phyloP scores from a whole-genome alignment of 208 protist genomes.

The Giardia muris region DNA sequence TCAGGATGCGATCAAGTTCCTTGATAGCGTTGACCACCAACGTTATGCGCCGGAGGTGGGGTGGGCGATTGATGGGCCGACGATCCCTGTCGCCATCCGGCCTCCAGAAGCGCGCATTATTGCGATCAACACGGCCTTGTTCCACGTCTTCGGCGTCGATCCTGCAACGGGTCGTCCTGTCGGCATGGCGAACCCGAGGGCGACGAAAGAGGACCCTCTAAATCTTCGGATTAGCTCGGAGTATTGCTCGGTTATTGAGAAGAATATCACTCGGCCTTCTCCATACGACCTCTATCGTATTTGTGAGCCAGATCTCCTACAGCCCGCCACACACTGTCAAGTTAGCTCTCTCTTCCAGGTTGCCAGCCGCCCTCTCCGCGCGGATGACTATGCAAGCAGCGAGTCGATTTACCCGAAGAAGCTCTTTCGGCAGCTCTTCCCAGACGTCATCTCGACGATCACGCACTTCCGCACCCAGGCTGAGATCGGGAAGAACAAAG shows the following conservation, averaged over 20 bases:
- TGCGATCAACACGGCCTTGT: neutral
- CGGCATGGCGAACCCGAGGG: neutral
- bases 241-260: neutral
- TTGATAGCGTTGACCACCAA: neutral
- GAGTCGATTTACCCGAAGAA: neutral
- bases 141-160: neutral
- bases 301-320: neutral
- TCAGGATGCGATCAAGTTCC: neutral
- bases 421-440: neutral
- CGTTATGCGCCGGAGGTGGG: neutral
- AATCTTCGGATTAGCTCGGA: neutral
- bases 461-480: neutral
- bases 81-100: neutral
- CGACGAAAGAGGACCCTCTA: neutral
- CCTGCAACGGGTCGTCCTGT: neutral
- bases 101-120: neutral
- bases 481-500: neutral
- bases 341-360: neutral
- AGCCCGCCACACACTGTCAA: neutral
- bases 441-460: neutral
- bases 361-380: neutral
- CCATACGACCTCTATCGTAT: neutral
- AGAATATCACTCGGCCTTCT: neutral
- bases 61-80: neutral
- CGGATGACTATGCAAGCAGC: neutral